A percentile compares a stretch with the other conserved stretches of the same genome.
phyloP scores from a whole-genome alignment of 306 rosid species.

The Astragalus membranaceus region DNA sequence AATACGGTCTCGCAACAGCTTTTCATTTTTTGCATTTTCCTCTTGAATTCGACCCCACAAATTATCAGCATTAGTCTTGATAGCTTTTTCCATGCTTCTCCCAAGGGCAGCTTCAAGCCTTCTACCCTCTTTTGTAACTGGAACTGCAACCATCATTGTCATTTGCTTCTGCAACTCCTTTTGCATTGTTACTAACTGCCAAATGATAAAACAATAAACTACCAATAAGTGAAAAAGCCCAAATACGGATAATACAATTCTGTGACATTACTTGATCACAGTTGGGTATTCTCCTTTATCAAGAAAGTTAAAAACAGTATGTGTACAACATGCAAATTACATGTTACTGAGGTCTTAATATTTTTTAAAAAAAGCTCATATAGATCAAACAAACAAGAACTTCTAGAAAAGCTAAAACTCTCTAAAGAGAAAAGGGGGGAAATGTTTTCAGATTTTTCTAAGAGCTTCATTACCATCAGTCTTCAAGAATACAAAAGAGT shows the following conservation, averaged over 20 bases:
- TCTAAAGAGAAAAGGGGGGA: not conserved
- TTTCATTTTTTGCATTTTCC: slow-evolving; percentile 83
- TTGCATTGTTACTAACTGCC: slow-evolving; percentile 72
- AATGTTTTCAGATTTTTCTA: not conserved
- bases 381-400: slow-evolving; percentile 2
- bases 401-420: not conserved
- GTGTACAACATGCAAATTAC: not conserved
- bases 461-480: not conserved
- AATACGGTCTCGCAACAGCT: slow-evolving; percentile 51
- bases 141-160: slow-evolving; percentile 60
- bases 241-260: not conserved
- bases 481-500: not conserved
- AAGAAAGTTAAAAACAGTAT: not conserved
- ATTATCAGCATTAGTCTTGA: slow-evolving; percentile 71
- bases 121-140: slow-evolving; percentile 85
- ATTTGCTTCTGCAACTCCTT: slow-evolving; percentile 92
- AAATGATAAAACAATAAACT: not conserved
- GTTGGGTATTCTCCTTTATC: not conserved
- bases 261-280: not conserved
- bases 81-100: slow-evolving; percentile 70
- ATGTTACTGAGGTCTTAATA: not conserved
- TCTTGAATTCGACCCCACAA: slow-evolving; percentile 89
- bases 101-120: slow-evolving; percentile 79
- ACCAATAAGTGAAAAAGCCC: slow-evolving; percentile 6
- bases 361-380: not conserved